Base-by-base conservation (phyloP, 768 basidiomycete species). In the Guyanaporus albipodus region DNA sequence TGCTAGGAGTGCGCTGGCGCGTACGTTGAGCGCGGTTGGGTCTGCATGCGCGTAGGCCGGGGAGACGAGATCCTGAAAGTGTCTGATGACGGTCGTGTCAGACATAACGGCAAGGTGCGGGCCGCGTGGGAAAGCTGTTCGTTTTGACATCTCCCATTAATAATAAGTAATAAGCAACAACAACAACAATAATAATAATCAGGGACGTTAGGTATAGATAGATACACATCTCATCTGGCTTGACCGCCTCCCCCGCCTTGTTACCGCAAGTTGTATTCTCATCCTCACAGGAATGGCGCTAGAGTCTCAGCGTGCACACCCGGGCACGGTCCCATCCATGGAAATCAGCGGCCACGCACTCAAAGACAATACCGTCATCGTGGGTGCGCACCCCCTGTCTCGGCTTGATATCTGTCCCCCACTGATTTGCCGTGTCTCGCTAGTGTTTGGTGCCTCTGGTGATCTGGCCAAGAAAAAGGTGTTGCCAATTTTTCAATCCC, bases 381-480 rank as follows among this genome's bases (percentile, higher is more conserved):
- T 95, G 59, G 91, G 91, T 87, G 54, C 59, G 83, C 23, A 24
- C 54, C 57, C n/a, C 49, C 56, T 57, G 60, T 54, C 49, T 42
- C 33, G 3, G 18, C 27, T 43, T 46, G 50, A 43, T 48, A 50
- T 11, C 39, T 46, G 36, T 42, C 48, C 11, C 38, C 38, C 38
- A 35, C 42, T 58, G 48, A 58, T 53, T 48, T 42, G 27, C 31
- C 29, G 38, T 29, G 7, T 29, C 42, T 31, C 44, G 9, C 40
- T 62, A 92, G 94, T 98, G 44, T 81, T 94, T 50, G 95, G 95
- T 46, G 95, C 95, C 4, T 94, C 91, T 46, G 95, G 95, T 32
- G 95, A 99, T 75, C 77, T 99, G 37, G 95, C 95, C 53, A 95
- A 96, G 85, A 99, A 99, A 75, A 99, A 99, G 81, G 93, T 63